A percentile compares a stretch with the other conserved stretches of the same genome.
These are phyloP conservation scores for Trametes coccinea DNA, from an alignment of 768 basidiomycete species.

Conservation along the genomic window DNA sequence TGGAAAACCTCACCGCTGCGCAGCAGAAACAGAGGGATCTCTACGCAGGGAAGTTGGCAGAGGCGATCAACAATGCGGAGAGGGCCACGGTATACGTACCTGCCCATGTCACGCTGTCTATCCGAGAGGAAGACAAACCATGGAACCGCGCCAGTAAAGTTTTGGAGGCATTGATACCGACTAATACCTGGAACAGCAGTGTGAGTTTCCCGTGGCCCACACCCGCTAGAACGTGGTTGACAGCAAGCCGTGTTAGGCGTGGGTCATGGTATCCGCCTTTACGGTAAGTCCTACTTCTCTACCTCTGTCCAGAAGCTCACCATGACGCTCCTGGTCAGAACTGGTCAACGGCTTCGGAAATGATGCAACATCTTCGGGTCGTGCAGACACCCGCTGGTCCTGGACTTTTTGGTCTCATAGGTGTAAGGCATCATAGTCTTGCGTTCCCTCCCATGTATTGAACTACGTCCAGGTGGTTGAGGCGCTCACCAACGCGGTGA, in stretches of 20 bases:
- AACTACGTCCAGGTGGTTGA: slow-evolving; percentile 20
- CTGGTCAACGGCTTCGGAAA: not conserved
- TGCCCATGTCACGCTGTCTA: not conserved
- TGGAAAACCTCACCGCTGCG: slow-evolving; percentile 30
- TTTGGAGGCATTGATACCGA: not conserved
- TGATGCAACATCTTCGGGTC: not conserved
- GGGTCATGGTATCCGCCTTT: slow-evolving; percentile 1
- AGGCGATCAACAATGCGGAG: slow-evolving; percentile 24
- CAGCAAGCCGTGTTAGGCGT: slow-evolving; percentile 19
- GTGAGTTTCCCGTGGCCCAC: not conserved
- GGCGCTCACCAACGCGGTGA: slow-evolving; percentile 28
- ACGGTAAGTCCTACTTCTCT: too few relatives aligned
- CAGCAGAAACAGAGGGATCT: slow-evolving; percentile 40
- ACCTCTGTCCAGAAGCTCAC: too few relatives aligned
- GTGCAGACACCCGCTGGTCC: not conserved
- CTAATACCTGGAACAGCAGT: slow-evolving; percentile 6
- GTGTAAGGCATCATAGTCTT: not conserved
- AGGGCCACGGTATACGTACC: not conserved
- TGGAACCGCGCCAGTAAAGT: slow-evolving; percentile 1
- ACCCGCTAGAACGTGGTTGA: not conserved
- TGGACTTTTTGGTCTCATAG: not conserved
- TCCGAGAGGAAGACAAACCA: not conserved
- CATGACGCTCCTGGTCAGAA: not conserved
- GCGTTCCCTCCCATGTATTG: too few relatives aligned
- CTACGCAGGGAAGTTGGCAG: slow-evolving; percentile 34